These are phyloP conservation scores for Ophiostoma perfectum DNA, from an alignment of 2,329 filamentous ascomycete species.

Conservation along the genomic window DNA sequence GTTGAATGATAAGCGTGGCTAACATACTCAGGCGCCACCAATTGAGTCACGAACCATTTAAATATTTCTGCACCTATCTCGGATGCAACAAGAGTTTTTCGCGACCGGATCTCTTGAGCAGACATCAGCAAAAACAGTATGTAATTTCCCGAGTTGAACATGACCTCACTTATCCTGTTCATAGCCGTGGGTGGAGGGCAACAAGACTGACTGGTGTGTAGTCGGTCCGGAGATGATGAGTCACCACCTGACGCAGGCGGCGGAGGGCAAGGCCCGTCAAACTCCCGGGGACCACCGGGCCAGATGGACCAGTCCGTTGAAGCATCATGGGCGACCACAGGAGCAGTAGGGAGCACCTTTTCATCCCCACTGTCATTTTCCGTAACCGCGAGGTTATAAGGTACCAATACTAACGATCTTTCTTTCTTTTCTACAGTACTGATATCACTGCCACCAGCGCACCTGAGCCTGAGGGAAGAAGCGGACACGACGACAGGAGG, in stretches of 20 bases:
- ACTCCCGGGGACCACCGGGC: neutral
- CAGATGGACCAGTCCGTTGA: neutral
- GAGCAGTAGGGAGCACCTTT: slow-evolving; percentile 2
- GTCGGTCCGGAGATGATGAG: neutral
- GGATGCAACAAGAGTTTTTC: slow-evolving; percentile 3
- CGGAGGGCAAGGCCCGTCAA: neutral
- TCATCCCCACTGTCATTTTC: neutral
- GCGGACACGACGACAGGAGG: neutral
- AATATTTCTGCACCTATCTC: neutral
- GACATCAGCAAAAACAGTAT: slow-evolving; percentile 12
- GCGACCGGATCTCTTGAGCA: neutral
- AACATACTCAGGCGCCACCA: neutral
- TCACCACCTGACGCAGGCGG: neutral
- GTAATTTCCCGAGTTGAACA: neutral
- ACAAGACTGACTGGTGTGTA: slow-evolving; percentile 10
- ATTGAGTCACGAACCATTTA: neutral
- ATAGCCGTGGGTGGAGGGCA: neutral
- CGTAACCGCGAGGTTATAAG: neutral
- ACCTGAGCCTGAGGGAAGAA: neutral
- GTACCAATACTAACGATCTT: neutral
- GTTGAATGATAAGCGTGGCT: neutral
- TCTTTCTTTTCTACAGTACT: neutral
- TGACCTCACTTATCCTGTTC: neutral
- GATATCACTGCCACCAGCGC: neutral
- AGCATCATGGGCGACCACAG: neutral